Evolutionary conservation across 345 rosid species (phyloP).

Genomic region (Clausena lansium): DNA sequence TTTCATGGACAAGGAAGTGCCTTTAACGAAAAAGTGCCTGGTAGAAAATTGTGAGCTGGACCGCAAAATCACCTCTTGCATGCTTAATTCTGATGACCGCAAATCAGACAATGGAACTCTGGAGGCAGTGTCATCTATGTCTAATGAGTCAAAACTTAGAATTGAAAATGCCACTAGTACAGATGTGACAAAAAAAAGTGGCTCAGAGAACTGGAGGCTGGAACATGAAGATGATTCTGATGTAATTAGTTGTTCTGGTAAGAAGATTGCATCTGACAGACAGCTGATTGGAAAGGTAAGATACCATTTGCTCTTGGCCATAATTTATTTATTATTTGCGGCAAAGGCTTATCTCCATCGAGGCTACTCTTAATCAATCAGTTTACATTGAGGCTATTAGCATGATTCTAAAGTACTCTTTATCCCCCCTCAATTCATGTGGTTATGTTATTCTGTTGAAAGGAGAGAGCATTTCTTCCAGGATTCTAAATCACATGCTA

Average conservation of each 20-base stretch:
- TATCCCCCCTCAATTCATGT: no score
- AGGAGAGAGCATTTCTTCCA: no score
- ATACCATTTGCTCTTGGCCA: not conserved
- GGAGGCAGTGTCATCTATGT: conserved; percentile 10
- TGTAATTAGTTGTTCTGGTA: not conserved
- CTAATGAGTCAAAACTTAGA: not conserved
- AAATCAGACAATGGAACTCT: conserved; percentile 9
- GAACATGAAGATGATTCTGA: conserved; percentile 2
- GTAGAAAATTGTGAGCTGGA: conserved; percentile 5
- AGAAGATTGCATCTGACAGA: not conserved
- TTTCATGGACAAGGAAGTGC: conserved; percentile 18
- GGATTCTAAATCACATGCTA: no score
- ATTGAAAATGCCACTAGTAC: not conserved
- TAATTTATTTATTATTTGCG: not conserved
- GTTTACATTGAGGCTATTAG: not conserved
- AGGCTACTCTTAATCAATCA: not conserved
- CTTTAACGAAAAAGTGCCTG: conserved; percentile 3
- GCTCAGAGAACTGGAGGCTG: not conserved
- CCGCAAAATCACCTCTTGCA: conserved; percentile 1
- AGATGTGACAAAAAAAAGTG: not conserved
- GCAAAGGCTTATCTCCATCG: not conserved
- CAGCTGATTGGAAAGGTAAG: conserved; percentile 22
- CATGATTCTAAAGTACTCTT: no score
- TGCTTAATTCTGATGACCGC: conserved; percentile 6
- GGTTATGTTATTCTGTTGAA: no score